Conservation (phyloP, 2,329 filamentous ascomycete species). For the Ceratocystiopsis brevicomis region DNA sequence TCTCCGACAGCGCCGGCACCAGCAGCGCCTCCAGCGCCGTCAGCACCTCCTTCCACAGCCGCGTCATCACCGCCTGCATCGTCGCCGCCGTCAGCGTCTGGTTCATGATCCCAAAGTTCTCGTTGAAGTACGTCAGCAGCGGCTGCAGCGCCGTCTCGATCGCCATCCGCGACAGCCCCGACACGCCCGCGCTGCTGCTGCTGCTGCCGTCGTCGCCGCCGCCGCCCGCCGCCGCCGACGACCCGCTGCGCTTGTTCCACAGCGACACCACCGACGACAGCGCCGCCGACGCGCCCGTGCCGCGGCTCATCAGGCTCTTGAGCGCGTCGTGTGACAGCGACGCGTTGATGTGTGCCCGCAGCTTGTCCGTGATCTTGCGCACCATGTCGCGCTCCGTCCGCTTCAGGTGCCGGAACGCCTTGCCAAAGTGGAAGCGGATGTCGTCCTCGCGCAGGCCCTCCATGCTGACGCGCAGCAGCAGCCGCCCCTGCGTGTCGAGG, state of each 20-base stretch:
- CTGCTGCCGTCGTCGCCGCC: constrained; percentile 19
- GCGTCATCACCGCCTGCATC: constrained; percentile 98
- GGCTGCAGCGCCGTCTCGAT: constrained; percentile 66
- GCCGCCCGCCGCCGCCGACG: too few relatives aligned
- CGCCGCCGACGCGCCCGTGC: constrained; percentile 35
- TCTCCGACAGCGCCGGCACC: constrained; percentile 87
- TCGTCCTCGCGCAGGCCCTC: constrained; percentile 84
- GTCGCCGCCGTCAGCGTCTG: constrained; percentile 82
- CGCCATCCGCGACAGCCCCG: constrained; percentile 45
- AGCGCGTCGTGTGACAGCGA: constrained; percentile 72
- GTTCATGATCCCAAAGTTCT: constrained; percentile 99
- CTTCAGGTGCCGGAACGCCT: constrained; percentile 87
- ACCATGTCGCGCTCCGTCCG: constrained; percentile 96
- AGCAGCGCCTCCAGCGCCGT: constrained; percentile 78
- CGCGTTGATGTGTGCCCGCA: constrained; percentile 81
- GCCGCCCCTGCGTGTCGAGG: constrained; percentile 79
- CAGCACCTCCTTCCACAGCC: constrained; percentile 93
- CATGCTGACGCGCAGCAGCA: constrained; percentile 89
- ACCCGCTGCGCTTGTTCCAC: constrained; percentile 35
- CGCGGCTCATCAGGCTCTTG: constrained; percentile 49
- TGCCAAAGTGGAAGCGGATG: constrained; percentile 96
- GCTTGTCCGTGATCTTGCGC: constrained; percentile 93
- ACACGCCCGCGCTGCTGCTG: constrained; percentile 19
- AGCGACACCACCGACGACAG: constrained; percentile 55
- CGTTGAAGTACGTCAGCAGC: constrained; percentile 86